Percentiles rank a stretch among this genome's conserved stretches.
Evolutionary conservation across 257 asterid species (phyloP).

Genomic region (Solanum ahanhuiri): DNA sequence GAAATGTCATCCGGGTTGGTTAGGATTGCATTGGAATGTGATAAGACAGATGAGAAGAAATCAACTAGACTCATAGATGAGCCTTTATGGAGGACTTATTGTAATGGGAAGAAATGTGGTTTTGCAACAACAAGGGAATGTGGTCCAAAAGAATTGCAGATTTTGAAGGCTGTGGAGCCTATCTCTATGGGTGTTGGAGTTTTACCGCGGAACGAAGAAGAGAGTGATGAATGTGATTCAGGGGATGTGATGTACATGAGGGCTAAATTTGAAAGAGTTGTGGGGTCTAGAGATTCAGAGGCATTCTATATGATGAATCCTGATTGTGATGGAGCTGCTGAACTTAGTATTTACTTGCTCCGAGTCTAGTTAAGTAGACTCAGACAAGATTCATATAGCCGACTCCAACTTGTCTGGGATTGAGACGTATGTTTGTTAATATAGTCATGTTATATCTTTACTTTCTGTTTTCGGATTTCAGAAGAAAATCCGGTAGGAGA

Average conservation of each 20-base stretch:
- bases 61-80: conserved; percentile 22
- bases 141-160: conserved; percentile 25
- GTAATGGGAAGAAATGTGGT: conserved; percentile 39
- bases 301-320: conserved; percentile 62
- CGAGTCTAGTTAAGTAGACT: conserved; percentile 16
- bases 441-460: background rate
- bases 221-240: conserved; percentile 3
- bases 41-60: conserved; percentile 18
- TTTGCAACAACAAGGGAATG: conserved; percentile 31
- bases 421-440: background rate
- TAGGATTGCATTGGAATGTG: conserved; percentile 45
- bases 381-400: background rate
- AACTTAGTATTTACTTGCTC: conserved; percentile 47
- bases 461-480: background rate
- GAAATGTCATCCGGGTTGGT: conserved; percentile 45
- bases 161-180: conserved; percentile 44
- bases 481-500: background rate
- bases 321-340: conserved; percentile 45
- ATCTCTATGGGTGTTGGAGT: conserved; percentile 53
- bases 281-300: conserved; percentile 57
- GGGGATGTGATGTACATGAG: conserved; percentile 45
- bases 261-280: conserved; percentile 51
- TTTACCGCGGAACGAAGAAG: conserved; percentile 8
- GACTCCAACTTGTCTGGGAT: background rate
- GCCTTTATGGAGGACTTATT: conserved; percentile 39